Evolutionary conservation across 1,284 basidiomycete species (phyloP).

Genomic region (Violaceomyces palustris): DNA sequence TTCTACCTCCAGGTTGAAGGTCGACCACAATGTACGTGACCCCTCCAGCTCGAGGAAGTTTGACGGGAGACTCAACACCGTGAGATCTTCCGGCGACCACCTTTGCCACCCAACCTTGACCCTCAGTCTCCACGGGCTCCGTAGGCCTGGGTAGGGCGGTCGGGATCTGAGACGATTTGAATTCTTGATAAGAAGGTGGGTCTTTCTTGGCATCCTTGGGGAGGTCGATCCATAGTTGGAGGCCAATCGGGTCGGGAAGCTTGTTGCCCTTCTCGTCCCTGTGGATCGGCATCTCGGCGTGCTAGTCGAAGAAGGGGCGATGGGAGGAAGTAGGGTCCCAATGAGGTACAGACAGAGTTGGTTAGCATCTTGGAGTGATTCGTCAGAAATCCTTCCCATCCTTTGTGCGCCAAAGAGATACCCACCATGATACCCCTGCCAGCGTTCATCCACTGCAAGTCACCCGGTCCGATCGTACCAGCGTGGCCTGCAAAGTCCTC

Average conservation of each 20-base stretch:
- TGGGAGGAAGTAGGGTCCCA: background rate
- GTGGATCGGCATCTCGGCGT: conserved; percentile 72
- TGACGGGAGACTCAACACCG: conserved; percentile 78
- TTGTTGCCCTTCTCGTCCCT: conserved; percentile 57
- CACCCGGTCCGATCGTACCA: conserved; percentile 64
- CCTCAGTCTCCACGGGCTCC: conserved; percentile 67
- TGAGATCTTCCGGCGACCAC: conserved; percentile 85
- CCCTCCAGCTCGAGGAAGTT: conserved; percentile 69
- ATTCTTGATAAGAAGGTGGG: conserved; percentile 58
- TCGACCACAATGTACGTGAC: conserved; percentile 87
- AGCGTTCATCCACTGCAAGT: conserved; percentile 40
- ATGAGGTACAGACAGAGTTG: background rate
- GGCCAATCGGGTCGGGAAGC: conserved; percentile 65
- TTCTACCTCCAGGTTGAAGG: conserved; percentile 63
- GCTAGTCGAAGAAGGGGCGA: conserved; percentile 6
- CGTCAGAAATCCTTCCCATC: no score
- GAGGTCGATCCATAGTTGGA: conserved; percentile 92
- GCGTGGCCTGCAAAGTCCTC: conserved; percentile 87
- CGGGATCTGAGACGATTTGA: conserved; percentile 53
- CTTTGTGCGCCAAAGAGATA: background rate
- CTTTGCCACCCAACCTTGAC: conserved; percentile 65
- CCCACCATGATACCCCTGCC: conserved; percentile 29
- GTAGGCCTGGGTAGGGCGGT: conserved; percentile 61
- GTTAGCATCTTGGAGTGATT: background rate
- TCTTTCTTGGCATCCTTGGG: conserved; percentile 82